phyloP scores from a whole-genome alignment of 495 filamentous ascomycete species.

The Penicillium salamii region DNA sequence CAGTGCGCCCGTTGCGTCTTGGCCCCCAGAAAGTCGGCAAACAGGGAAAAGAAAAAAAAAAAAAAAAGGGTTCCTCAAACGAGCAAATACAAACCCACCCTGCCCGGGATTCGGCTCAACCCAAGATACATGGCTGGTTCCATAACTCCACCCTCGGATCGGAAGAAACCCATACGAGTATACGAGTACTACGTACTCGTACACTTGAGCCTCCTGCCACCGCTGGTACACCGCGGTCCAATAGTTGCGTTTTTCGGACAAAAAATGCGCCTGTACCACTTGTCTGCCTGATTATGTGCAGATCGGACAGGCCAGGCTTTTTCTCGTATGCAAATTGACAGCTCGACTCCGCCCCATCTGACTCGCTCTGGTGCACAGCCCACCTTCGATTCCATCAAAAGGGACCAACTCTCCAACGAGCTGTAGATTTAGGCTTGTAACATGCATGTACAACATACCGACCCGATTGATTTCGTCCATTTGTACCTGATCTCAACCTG shows the following conservation, averaged over 20 bases:
- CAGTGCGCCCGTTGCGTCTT: neutral
- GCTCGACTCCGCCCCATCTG: conserved; percentile 1
- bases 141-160: neutral
- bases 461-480: too few relatives aligned
- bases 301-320: neutral
- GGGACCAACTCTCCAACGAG: neutral
- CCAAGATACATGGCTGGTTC: neutral
- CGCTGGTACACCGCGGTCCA: neutral
- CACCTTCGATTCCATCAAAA: neutral
- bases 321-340: conserved; percentile 1
- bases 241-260: neutral
- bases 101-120: neutral
- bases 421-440: too few relatives aligned
- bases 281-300: neutral
- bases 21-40: neutral
- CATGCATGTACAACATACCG: too few relatives aligned
- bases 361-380: neutral
- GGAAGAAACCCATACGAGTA: too few relatives aligned
- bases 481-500: neutral
- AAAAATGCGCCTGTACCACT: neutral
- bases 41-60: too few relatives aligned
- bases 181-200: neutral
- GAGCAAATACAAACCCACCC: neutral
- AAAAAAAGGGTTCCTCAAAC: neutral
- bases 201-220: conserved; percentile 3